Base-by-base conservation (phyloP, 176 grass and related monocot genomes). In the Zea mays region DNA sequence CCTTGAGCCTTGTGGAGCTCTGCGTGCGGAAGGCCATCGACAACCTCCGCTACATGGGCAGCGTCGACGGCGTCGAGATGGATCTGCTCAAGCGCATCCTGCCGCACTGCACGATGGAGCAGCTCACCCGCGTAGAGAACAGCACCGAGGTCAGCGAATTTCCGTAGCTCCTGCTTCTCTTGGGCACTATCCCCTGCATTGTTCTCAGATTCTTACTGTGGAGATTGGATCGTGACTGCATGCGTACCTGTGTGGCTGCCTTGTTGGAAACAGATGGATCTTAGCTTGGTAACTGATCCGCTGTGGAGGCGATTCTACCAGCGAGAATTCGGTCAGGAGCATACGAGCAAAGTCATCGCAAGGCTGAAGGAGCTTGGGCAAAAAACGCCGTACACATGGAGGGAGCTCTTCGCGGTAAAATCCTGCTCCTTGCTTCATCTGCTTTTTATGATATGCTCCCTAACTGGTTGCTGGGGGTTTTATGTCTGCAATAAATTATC, bases 251-350 rank as follows among this genome's bases (percentile, higher is more conserved):
- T 73, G 43, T 60, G 71, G 41, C 21, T 67, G 50, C 14, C 9
- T 16, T 48, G 16, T 48, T 34, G 43, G 36, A 67, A 67, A 42
- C 63, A 86, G 83, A 82, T 69, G 79, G 88, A 90, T 78, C 69
- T 90, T 39, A 87, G 42, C 78, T 1, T 44, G 9, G 16, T 87
- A 50, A 90, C 88, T 0, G 43, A 90, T 75, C 11, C 66, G 7
- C 75, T 87, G 43, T 90, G 88, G 88, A 87, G 40, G 43, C 50
- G 59, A 1, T 90, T 90, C 80, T 90, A 83, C 59, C 39, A 7
- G 10, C 65, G 9, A 11, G 65, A 87, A 7, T 90, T 90, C 16
- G 88, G 88, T 0, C 54, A 66, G 68, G 73, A 83, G 0, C n/a
- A 59, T 69, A 11, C 5, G 0, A 83, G 87, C 68, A 0, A 0